These are phyloP conservation scores for Aaosphaeria arxii DNA, from an alignment of 2,329 filamentous ascomycete species.

Conservation along the genomic window DNA sequence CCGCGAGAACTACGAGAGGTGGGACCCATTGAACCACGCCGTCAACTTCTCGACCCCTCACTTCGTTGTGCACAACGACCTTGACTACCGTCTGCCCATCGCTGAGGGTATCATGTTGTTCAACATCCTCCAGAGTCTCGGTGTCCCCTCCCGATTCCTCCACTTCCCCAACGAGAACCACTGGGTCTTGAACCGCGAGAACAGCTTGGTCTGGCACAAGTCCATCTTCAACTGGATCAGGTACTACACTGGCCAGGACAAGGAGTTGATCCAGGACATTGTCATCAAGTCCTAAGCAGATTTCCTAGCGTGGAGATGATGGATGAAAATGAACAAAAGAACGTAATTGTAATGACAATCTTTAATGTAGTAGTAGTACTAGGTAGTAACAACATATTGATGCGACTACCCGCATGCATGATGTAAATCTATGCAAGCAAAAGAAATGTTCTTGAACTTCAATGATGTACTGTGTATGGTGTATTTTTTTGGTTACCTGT, in stretches of 20 bases:
- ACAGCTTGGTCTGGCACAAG: slow-evolving; percentile 83
- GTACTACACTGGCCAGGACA: slow-evolving; percentile 28
- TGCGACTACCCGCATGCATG: too few relatives aligned
- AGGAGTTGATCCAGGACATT: slow-evolving; percentile 26
- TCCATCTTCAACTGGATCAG: slow-evolving; percentile 36
- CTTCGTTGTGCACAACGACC: slow-evolving; percentile 81
- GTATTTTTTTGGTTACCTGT: too few relatives aligned
- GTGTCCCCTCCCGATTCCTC: slow-evolving; percentile 72
- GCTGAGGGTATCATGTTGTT: slow-evolving; percentile 81
- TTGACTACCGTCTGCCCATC: slow-evolving; percentile 87
- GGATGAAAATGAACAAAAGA: too few relatives aligned
- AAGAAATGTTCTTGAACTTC: too few relatives aligned
- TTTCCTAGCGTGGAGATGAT: too few relatives aligned
- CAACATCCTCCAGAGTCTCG: slow-evolving; percentile 75
- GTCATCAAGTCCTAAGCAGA: slow-evolving; percentile 16
- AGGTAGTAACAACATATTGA: too few relatives aligned
- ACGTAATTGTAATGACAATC: too few relatives aligned
- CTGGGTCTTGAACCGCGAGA: slow-evolving; percentile 87
- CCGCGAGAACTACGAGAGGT: slow-evolving; percentile 51
- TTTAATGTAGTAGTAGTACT: too few relatives aligned
- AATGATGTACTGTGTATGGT: too few relatives aligned
- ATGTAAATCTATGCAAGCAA: too few relatives aligned
- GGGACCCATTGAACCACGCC: slow-evolving; percentile 57
- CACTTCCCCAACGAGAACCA: slow-evolving; percentile 78
- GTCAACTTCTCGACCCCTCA: slow-evolving; percentile 80